Conservation (phyloP, 164 flowering plant genomes). For the Cinnamomum micranthum region DNA sequence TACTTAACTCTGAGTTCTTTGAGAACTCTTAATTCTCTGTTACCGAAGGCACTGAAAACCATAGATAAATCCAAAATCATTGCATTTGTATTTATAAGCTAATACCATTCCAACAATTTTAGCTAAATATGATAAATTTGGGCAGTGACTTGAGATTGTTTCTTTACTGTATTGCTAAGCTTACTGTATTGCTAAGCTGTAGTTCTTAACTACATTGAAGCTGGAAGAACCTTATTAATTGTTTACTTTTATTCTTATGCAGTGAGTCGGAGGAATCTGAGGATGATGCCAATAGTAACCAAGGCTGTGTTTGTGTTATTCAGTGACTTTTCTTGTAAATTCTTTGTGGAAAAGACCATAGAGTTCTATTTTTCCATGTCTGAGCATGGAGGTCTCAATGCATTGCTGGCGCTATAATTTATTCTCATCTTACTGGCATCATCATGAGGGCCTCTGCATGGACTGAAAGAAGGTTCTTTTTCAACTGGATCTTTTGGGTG, state of each 20-base stretch:
- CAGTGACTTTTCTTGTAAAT: conserved; percentile 31
- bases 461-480: not conserved
- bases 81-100: not conserved
- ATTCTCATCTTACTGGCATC: not conserved
- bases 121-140: not conserved
- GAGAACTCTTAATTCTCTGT: not conserved
- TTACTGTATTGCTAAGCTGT: not conserved
- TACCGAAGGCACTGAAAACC: not conserved
- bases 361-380: too few relatives aligned
- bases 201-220: not conserved
- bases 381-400: not conserved
- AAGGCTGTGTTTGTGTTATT: conserved; percentile 54
- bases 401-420: not conserved
- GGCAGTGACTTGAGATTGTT: not conserved
- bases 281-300: conserved; percentile 27
- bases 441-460: not conserved
- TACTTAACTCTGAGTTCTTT: too few relatives aligned
- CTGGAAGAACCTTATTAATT: not conserved
- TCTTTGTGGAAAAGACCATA: not conserved
- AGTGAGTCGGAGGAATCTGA: conserved; percentile 53
- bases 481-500: not conserved
- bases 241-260: conserved; percentile 7
- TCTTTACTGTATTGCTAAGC: not conserved
- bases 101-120: not conserved
- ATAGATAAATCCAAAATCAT: not conserved